Evolutionary conservation across 2,329 filamentous ascomycete species (phyloP), one percentile per base, ranked within the genome.

Genomic region (Chrysoporthe austroafricana): DNA sequence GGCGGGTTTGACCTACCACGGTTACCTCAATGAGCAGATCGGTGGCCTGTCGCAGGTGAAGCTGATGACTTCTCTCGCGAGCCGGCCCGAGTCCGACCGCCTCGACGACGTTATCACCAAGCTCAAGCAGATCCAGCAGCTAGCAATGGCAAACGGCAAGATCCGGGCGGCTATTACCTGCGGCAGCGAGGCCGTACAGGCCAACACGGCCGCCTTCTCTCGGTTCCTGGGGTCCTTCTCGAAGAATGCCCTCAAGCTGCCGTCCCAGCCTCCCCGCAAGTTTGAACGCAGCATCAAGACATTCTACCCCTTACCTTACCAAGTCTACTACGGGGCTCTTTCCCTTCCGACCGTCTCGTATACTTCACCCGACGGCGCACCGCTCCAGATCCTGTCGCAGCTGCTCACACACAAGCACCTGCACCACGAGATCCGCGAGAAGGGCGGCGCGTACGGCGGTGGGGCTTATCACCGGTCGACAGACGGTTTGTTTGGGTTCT

Each of bases 351-450:
- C 95, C 0, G 91, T 91, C 0, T 92, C 94, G 0, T 99, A 97
- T 79, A 90, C 88, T 3, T 88, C 92, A 56, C 78, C 89, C 0
- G 86, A 91, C 63, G 90, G 91, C 52, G 93, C 96, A 1, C 87
- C 94, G 0, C 88, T 98, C 18, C 93, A 95, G 74, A 91, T 98
- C 52, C 88, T 99, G 32, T 90, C 94, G 14, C 93, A 97, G 77
- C 88, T 99, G 21, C 86, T 99, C 43, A 98, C 95, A 0, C 95
- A 99, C 81, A 97, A 97, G 79, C 92, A 97, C 76, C 85, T 99
- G 39, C 96, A 99, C 77, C 95, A 97, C 73, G 96, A 98, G 79
- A 97, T 99, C 72, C 92, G 96, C 66, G 96, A 99, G 77, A 98
- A 98, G 80, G 96, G 96, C 43, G 96, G 96, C 48, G 96, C 96